A percentile compares a stretch with the other conserved stretches of the same genome.
These are phyloP conservation scores for Entoloma clypeatum DNA, from an alignment of 1,284 basidiomycete genomes.

Conservation along the genomic window DNA sequence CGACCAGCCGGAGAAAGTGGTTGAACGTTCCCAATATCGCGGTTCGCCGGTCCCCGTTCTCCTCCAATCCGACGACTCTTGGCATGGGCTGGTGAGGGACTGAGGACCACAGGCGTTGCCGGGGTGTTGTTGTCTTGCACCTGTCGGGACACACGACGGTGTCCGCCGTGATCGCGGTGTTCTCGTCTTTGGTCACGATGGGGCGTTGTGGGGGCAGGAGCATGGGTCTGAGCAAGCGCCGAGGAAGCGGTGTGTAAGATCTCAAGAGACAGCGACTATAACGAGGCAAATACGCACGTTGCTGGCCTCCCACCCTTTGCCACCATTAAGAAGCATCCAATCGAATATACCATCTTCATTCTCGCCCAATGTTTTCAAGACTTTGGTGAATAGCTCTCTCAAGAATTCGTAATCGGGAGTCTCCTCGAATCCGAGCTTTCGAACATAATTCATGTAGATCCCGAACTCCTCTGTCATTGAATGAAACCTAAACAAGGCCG, in stretches of 20 bases:
- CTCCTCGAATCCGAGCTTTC: constrained; percentile 94
- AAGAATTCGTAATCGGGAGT: constrained; percentile 97
- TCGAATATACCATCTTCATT: constrained; percentile 93
- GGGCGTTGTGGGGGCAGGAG: constrained; percentile 51
- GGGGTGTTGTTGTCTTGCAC: constrained; percentile 49
- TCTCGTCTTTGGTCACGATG: constrained; percentile 48
- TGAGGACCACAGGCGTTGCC: constrained; percentile 54
- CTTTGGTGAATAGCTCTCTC: constrained; percentile 90
- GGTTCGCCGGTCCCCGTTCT: constrained; percentile 42
- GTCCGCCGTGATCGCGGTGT: constrained; percentile 48
- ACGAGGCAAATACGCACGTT: constrained; percentile 44
- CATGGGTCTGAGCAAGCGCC: constrained; percentile 48
- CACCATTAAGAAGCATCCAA: constrained; percentile 93
- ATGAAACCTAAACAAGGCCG: constrained; percentile 9
- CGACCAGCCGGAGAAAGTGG: constrained; percentile 58
- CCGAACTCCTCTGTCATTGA: constrained; percentile 79
- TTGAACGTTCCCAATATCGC: constrained; percentile 58
- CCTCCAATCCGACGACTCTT: constrained; percentile 48
- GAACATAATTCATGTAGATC: constrained; percentile 97
- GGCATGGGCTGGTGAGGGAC: constrained; percentile 60
- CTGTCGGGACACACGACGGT: constrained; percentile 56
- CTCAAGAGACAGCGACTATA: constrained; percentile 10
- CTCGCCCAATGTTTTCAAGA: constrained; percentile 86
- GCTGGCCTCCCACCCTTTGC: constrained; percentile 85
- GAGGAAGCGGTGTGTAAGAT: constrained; percentile 41